These are phyloP conservation scores for Termitomyces sp. DNA, from an alignment of 768 basidiomycete genomes.

Conservation along the genomic window DNA sequence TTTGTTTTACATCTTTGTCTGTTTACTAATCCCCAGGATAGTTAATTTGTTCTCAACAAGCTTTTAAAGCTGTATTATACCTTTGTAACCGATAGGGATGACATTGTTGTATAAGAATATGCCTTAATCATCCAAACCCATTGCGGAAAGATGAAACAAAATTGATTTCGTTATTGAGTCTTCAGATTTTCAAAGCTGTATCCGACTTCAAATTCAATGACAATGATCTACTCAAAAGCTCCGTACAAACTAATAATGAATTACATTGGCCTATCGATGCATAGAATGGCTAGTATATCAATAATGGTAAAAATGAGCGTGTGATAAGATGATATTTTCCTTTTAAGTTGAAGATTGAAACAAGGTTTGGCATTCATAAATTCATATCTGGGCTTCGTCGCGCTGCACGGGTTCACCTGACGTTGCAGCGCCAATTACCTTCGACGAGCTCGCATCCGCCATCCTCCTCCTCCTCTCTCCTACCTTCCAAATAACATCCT, in stretches of 20 bases:
- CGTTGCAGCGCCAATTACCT: not conserved
- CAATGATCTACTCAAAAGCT: not conserved
- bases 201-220: not conserved
- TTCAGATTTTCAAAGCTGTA: not conserved
- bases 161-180: too few species aligned
- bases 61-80: not conserved
- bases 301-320: slow-evolving; percentile 11
- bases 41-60: not conserved
- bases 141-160: too few species aligned
- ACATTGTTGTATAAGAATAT: not conserved
- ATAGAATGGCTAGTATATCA: not conserved
- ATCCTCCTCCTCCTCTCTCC: slow-evolving; percentile 61
- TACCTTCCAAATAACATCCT: slow-evolving; percentile 86
- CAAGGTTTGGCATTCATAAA: not conserved
- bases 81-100: not conserved
- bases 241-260: not conserved
- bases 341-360: not conserved
- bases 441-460: slow-evolving; percentile 16
- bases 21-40: not conserved
- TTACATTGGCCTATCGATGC: slow-evolving; percentile 2
- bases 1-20: not conserved
- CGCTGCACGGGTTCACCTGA: not conserved
- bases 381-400: not conserved
- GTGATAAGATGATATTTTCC: not conserved
- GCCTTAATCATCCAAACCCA: not conserved